Evolutionary conservation across 306 rosid species (phyloP).

Genomic region (Trifolium fragiferum): DNA sequence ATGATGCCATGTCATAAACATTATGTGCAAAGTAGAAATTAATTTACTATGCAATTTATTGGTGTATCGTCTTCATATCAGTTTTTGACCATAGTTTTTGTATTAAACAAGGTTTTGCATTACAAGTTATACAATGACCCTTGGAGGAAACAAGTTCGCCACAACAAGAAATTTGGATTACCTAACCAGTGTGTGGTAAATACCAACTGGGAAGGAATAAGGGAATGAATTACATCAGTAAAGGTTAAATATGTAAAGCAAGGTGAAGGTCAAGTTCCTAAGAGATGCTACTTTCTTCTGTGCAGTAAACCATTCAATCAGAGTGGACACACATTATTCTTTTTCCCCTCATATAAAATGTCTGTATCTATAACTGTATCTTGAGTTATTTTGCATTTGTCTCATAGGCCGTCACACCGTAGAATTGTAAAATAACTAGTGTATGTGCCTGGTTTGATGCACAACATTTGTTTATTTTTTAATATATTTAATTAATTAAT

Average conservation of each 20-base stretch:
- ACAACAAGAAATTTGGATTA: slow-evolving; percentile 66
- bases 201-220: slow-evolving; percentile 50
- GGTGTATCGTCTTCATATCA: slow-evolving; percentile 2
- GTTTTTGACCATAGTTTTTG: slow-evolving; percentile 33
- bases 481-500: not conserved
- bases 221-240: not conserved
- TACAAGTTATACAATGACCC: slow-evolving; percentile 86
- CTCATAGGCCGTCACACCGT: not conserved
- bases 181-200: slow-evolving; percentile 62
- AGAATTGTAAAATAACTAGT: slow-evolving; percentile 38
- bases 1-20: slow-evolving; percentile 3
- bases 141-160: slow-evolving; percentile 66
- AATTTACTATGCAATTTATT: slow-evolving; percentile 14
- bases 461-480: not conserved
- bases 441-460: not conserved
- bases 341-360: slow-evolving; percentile 36
- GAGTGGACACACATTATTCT: slow-evolving; percentile 25
- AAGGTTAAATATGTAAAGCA: not conserved
- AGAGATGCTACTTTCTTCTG: slow-evolving; percentile 16
- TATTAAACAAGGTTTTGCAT: slow-evolving; percentile 70
- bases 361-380: slow-evolving; percentile 35
- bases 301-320: slow-evolving; percentile 35
- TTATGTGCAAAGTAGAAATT: slow-evolving; percentile 10
- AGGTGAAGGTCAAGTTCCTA: slow-evolving; percentile 39
- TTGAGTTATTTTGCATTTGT: slow-evolving; percentile 1